Conservation (phyloP, 306 rosid genomes). For the Cucurbita moschata region DNA sequence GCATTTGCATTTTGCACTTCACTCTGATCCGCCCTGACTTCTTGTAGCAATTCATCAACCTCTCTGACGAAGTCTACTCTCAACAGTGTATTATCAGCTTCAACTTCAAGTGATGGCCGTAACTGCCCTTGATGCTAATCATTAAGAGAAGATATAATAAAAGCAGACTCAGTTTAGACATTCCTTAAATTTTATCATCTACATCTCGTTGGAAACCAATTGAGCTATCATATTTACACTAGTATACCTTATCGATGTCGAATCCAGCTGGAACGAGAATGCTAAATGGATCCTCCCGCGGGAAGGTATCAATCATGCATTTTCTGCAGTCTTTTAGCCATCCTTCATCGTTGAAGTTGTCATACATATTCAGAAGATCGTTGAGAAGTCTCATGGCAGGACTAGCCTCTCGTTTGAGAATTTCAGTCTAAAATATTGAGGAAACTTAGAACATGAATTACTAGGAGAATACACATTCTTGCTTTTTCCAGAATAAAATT, state of each 20-base stretch:
- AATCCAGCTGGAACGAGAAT: slow-evolving; percentile 78
- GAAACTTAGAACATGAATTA: background rate
- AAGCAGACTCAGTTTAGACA: background rate
- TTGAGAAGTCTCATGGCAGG: slow-evolving; percentile 89
- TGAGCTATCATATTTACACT: background rate
- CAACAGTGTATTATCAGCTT: slow-evolving; percentile 49
- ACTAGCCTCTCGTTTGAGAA: slow-evolving; percentile 73
- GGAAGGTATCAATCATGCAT: slow-evolving; percentile 55
- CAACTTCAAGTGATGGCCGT: slow-evolving; percentile 52
- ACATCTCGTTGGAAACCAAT: background rate
- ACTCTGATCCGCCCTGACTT: slow-evolving; percentile 36
- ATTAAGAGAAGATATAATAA: background rate
- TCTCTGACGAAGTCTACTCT: slow-evolving; percentile 88
- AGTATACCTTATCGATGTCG: slow-evolving; percentile 66
- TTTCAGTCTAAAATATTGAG: slow-evolving; percentile 49
- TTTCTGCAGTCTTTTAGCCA: slow-evolving; percentile 80
- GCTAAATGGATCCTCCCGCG: slow-evolving; percentile 90
- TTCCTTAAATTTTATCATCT: background rate
- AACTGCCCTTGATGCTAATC: slow-evolving; percentile 61
- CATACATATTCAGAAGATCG: slow-evolving; percentile 73
- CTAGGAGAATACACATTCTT: background rate
- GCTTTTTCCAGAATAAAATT: background rate
- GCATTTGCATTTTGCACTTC: slow-evolving; percentile 20
- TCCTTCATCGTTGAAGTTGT: slow-evolving; percentile 45
- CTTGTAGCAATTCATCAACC: slow-evolving; percentile 71